phyloP scores from a whole-genome alignment of 139 green algal species.

The Picochlorum costavermella region DNA sequence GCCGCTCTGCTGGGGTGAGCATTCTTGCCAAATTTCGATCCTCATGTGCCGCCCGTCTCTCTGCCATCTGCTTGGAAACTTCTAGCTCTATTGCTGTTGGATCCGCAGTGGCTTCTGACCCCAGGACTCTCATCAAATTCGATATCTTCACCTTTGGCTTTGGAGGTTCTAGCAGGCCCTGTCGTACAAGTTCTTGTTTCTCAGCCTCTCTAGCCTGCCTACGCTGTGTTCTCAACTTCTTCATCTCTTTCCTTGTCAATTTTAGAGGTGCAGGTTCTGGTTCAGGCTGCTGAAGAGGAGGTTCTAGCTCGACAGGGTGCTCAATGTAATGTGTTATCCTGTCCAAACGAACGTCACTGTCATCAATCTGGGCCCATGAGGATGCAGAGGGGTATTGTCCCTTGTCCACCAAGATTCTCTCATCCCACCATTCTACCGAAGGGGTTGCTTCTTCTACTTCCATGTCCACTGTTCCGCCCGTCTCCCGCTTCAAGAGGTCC shows the following conservation, averaged over 20 bases:
- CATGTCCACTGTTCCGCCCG: neutral
- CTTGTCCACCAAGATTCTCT: constrained; percentile 44
- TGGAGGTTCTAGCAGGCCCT: constrained; percentile 87
- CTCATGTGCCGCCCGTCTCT: constrained; percentile 80
- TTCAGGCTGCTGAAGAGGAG: constrained; percentile 67
- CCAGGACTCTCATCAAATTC: constrained; percentile 93
- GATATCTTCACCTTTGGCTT: constrained; percentile 94
- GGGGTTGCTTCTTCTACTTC: constrained; percentile 35
- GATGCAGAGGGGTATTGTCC: constrained; percentile 40
- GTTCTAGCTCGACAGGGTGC: constrained; percentile 84
- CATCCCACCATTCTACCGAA: constrained; percentile 81
- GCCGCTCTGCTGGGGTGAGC: constrained; percentile 84
- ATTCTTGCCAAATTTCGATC: constrained; percentile 91
- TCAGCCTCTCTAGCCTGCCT: constrained; percentile 87
- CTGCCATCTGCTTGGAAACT: constrained; percentile 73
- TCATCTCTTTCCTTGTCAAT: constrained; percentile 77
- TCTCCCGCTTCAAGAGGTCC: constrained; percentile 40
- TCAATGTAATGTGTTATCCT: constrained; percentile 69
- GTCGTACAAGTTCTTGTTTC: constrained; percentile 90
- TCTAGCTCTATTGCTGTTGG: constrained; percentile 88
- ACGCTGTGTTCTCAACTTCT: constrained; percentile 94
- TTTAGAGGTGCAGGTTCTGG: constrained; percentile 72
- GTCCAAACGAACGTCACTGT: constrained; percentile 4
- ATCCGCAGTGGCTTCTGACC: constrained; percentile 74
- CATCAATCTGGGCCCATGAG: neutral